Conservation (phyloP, 2,329 filamentous ascomycete species). For the Pochonia chlamydosporia region DNA sequence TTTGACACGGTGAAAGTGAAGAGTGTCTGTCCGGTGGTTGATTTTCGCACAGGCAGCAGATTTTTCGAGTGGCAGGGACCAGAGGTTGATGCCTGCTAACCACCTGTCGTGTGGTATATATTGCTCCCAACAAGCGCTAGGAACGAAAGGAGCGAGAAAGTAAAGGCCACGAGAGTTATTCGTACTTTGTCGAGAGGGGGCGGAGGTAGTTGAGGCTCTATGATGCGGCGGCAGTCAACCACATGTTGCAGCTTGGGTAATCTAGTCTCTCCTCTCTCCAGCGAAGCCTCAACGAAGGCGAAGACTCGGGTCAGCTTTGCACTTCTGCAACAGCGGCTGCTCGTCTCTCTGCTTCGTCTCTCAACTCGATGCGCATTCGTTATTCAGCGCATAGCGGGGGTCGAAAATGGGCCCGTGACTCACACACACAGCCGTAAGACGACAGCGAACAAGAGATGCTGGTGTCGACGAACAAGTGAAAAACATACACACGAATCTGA, state of each 20-base stretch:
- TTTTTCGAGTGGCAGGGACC: too few relatives aligned
- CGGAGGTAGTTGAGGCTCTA: conserved; percentile 4
- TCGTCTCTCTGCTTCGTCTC: conserved; percentile 4
- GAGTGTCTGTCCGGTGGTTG: too few relatives aligned
- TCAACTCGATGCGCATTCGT: conserved; percentile 5
- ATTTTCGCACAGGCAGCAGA: too few relatives aligned
- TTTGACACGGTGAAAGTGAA: too few relatives aligned
- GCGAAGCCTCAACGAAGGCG: too few relatives aligned
- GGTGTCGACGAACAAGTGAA: not conserved
- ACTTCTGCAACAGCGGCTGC: conserved; percentile 3
- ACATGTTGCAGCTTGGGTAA: conserved; percentile 7
- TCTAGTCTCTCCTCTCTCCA: conserved; percentile 3
- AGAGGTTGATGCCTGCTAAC: not conserved
- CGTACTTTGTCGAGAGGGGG: not conserved
- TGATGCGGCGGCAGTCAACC: conserved; percentile 8
- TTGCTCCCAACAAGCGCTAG: not conserved
- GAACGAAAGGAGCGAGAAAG: not conserved
- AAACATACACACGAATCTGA: not conserved
- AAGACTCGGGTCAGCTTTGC: not conserved
- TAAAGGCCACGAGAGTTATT: not conserved
- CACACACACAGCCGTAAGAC: not conserved
- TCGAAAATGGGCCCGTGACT: conserved; percentile 3
- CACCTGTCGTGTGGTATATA: not conserved
- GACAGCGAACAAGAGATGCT: conserved; percentile 4
- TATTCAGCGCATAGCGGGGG: conserved; percentile 5